Percentiles rank a stretch among this genome's conserved stretches.
phyloP scores from a whole-genome alignment of 257 asterid genomes.

The Prunella vulgaris region DNA sequence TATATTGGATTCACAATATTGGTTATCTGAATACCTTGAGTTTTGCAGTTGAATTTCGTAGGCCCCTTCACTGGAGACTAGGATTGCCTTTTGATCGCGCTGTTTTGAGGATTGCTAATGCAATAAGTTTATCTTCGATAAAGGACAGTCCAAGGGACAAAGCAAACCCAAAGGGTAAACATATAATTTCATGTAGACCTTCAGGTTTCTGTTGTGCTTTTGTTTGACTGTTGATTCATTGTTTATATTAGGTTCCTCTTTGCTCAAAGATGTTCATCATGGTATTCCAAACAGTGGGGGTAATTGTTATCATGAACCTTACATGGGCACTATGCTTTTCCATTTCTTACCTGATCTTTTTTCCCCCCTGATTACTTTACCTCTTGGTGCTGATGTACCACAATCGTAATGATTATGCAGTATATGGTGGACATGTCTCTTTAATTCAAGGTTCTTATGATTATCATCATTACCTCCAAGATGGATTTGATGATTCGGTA shows the following conservation, averaged over 20 bases:
- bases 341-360: not conserved
- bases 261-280: constrained; percentile 88
- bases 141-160: constrained; percentile 43
- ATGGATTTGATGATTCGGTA: constrained; percentile 98
- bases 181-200: constrained; percentile 11
- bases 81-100: constrained; percentile 98
- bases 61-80: constrained; percentile 78
- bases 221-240: constrained; percentile 16
- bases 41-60: constrained; percentile 79
- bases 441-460: constrained; percentile 93
- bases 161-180: constrained; percentile 48
- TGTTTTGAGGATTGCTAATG: constrained; percentile 81
- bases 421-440: constrained; percentile 70
- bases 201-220: not conserved
- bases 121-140: constrained; percentile 44
- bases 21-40: constrained; percentile 5
- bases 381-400: constrained; percentile 14
- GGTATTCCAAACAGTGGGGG: constrained; percentile 92
- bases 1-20: too few relatives aligned
- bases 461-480: constrained; percentile 90
- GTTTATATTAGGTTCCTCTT: constrained; percentile 44
- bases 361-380: not conserved
- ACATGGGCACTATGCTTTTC: constrained; percentile 14
- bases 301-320: constrained; percentile 29
- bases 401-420: constrained; percentile 42